A percentile compares a stretch with the other conserved stretches of the same genome.
Conservation (phyloP, 768 basidiomycete species). For the Chiua virens region DNA sequence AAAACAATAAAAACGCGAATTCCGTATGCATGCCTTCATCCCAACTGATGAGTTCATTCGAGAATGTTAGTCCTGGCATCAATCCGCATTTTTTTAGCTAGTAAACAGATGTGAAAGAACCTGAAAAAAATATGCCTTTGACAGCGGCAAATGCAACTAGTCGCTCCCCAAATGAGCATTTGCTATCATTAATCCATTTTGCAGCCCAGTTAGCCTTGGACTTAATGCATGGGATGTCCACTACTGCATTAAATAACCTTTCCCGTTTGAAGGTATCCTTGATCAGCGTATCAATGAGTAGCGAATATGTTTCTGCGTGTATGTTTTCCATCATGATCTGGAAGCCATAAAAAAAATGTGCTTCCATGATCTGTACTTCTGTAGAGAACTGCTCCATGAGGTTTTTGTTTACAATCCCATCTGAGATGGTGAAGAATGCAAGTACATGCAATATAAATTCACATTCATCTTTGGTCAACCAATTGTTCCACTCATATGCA, state of each 20-base stretch:
- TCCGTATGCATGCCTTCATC: conserved; percentile 98
- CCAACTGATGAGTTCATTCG: conserved; percentile 93
- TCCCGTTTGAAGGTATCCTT: conserved; percentile 73
- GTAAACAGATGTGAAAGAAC: conserved; percentile 90
- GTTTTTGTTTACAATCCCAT: conserved; percentile 97
- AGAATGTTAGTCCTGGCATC: conserved; percentile 95
- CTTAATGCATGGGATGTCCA: conserved; percentile 90
- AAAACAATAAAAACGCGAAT: conserved; percentile 89
- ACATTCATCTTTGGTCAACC: conserved; percentile 77
- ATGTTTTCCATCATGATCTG: conserved; percentile 99
- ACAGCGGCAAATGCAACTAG: conserved; percentile 94
- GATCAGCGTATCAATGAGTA: conserved; percentile 93
- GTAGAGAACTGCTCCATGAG: conserved; percentile 90
- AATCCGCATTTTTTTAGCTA: conserved; percentile 97
- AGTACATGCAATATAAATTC: conserved; percentile 91
- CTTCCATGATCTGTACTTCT: conserved; percentile 91
- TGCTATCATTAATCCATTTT: conserved; percentile 82
- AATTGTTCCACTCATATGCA: conserved; percentile 83
- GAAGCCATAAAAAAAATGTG: conserved; percentile 95
- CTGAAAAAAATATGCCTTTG: conserved; percentile 96
- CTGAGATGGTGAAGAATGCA: conserved; percentile 95
- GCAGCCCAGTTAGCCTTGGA: conserved; percentile 96
- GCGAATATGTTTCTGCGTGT: conserved; percentile 94
- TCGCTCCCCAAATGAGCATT: conserved; percentile 83
- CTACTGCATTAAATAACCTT: conserved; percentile 88